Evolutionary conservation across 139 green algal genomes (phyloP).

Genomic region (Eudorina sp.): DNA sequence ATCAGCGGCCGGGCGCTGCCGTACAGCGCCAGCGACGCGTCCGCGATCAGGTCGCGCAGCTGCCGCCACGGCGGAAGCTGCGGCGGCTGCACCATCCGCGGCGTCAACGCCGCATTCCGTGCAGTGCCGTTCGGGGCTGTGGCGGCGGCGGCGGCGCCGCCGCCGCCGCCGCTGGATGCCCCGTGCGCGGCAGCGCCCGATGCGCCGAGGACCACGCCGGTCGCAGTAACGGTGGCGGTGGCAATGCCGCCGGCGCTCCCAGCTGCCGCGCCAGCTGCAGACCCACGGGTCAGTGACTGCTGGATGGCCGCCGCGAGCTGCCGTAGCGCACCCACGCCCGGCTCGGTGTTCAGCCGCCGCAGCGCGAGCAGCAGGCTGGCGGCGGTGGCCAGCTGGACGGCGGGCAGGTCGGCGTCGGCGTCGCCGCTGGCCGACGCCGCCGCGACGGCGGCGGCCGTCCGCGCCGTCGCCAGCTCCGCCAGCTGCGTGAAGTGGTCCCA

Average conservation of each 20-base stretch:
- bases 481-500: constrained; percentile 50
- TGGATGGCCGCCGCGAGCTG: constrained; percentile 27
- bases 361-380: constrained; percentile 39
- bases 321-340: constrained; percentile 41
- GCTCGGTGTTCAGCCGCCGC: constrained; percentile 27
- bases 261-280: background rate
- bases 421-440: background rate
- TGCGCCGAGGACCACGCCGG: too few species aligned
- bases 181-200: too few species aligned
- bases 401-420: background rate
- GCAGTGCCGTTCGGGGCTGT: background rate
- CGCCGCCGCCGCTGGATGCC: background rate
- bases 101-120: background rate
- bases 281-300: background rate
- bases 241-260: background rate
- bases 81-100: background rate
- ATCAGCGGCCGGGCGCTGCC: constrained; percentile 54
- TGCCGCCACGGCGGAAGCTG: constrained; percentile 28
- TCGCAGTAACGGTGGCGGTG: too few species aligned
- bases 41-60: constrained; percentile 55
- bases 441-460: background rate
- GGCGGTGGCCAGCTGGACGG: constrained; percentile 3
- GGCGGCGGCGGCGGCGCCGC: background rate
- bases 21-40: constrained; percentile 60
- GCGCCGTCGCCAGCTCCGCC: constrained; percentile 42